A percentile compares a stretch with the other conserved stretches of the same genome.
Conservation (phyloP, 768 basidiomycete genomes). For the Suillus ampliporus region DNA sequence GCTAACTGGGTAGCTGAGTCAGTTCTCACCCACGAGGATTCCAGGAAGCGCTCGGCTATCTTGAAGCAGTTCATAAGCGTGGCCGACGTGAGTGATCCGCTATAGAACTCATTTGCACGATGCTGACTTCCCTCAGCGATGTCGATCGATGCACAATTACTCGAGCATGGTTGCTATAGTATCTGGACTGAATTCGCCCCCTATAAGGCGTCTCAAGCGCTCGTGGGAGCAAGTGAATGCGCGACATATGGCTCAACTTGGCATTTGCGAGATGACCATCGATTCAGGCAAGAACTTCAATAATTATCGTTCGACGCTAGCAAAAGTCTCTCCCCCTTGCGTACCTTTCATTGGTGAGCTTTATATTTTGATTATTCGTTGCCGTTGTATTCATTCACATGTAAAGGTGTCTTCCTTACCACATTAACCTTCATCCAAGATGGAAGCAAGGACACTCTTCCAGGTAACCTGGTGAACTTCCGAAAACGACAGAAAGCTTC, state of each 20-base stretch:
- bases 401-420: slow-evolving; percentile 90
- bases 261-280: slow-evolving; percentile 85
- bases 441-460: slow-evolving; percentile 86
- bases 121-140: slow-evolving; percentile 62
- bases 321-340: slow-evolving; percentile 86
- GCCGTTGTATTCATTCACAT: slow-evolving; percentile 8
- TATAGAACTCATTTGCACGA: slow-evolving; percentile 6
- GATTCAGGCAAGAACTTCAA: slow-evolving; percentile 94
- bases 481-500: slow-evolving; percentile 93
- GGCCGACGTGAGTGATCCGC: slow-evolving; percentile 74
- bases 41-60: slow-evolving; percentile 76
- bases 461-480: slow-evolving; percentile 88
- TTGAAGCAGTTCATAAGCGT: slow-evolving; percentile 92
- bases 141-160: slow-evolving; percentile 89
- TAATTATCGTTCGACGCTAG: slow-evolving; percentile 86
- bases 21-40: slow-evolving; percentile 81
- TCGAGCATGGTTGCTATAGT: slow-evolving; percentile 97
- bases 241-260: slow-evolving; percentile 74
- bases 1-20: slow-evolving; percentile 92
- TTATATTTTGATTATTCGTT: not conserved
- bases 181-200: slow-evolving; percentile 92
- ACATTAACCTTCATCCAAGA: slow-evolving; percentile 98
- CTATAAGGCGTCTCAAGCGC: slow-evolving; percentile 89
- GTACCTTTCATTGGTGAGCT: slow-evolving; percentile 92
- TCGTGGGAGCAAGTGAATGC: slow-evolving; percentile 91